Base-by-base conservation (phyloP, 441 rosid genomes). In the Populus hybrid region DNA sequence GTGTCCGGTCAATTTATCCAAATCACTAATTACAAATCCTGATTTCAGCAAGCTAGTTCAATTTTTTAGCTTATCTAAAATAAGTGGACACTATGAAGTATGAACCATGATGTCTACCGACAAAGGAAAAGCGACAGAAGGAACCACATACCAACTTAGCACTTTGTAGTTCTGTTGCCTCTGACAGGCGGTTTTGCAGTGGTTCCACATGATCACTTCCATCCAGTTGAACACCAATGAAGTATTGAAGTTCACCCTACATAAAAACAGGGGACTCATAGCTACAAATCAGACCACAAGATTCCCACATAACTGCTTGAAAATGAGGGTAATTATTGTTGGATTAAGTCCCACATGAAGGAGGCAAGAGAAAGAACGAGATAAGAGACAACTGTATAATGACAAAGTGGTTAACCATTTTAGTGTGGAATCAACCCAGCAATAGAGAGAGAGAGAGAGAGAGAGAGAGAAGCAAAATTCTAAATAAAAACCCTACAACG, bases 231-330 rank as follows among this genome's bases (percentile, higher is more conserved):
- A 95, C 99, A 80, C 99, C 99, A 35, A 95, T 95, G 88, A 95
- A 95, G 84, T 95, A 95, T 85, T 95, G 99, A 84, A 95, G 97
- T 89, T 95, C 99, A 70, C 97, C 98, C 99, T 95, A 71, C 23
- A 74, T 59, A 82, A 76, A 66, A 63, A 67, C 18, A 34, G 65
- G 64, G 69, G 73, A 69, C 24, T 78, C 63, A 57, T 67, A 6
- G 64, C 8, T 36, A 35, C 24, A 34, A 38, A 73, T 73, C 32
- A 70, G 35, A 71, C 30, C 5, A 69, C 46, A 38, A 50, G 28
- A 24, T 64, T 69, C 57, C 9, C 61, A 71, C 80, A 74, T 18
- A 46, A 36, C 36, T 59, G 20, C 9, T 50, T 50, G 57, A 16
- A 50, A 50, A 50, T 50, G 57, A 50, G 8, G 20, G 20, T 50